phyloP scores from a whole-genome alignment of 2,329 filamentous ascomycete genomes.

The Coniochaeta sp. region DNA sequence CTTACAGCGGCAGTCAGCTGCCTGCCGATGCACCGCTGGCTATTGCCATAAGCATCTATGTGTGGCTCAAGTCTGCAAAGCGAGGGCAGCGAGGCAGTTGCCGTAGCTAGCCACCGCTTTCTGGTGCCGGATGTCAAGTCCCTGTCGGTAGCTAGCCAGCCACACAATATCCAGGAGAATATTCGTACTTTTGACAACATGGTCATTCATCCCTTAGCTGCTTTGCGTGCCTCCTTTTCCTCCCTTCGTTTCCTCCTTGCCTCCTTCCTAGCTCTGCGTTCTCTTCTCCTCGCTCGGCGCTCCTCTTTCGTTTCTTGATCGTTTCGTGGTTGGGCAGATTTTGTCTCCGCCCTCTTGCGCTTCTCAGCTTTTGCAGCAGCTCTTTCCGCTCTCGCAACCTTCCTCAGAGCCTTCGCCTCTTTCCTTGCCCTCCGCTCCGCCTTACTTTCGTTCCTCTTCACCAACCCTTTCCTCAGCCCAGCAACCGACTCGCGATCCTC shows the following conservation, averaged over 20 bases:
- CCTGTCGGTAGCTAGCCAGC: not conserved
- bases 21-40: not conserved
- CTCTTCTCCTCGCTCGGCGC: not conserved
- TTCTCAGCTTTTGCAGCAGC: slow-evolving; percentile 10
- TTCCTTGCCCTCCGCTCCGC: slow-evolving; percentile 20
- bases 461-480: slow-evolving; percentile 1
- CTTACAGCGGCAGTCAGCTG: not conserved
- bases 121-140: not conserved
- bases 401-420: slow-evolving; percentile 36
- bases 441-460: slow-evolving; percentile 12
- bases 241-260: slow-evolving; percentile 3
- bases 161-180: not conserved
- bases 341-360: slow-evolving; percentile 1
- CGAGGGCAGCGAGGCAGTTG: not conserved
- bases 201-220: not conserved
- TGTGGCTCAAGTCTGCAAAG: not conserved
- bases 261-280: not conserved
- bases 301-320: slow-evolving; percentile 12
- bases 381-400: slow-evolving; percentile 49
- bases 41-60: not conserved
- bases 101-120: not conserved
- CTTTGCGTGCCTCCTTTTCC: not conserved
- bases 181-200: not conserved
- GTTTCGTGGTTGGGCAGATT: not conserved
- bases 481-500: slow-evolving; percentile 8